A percentile compares a stretch with the other conserved stretches of the same genome.
These are phyloP conservation scores for Tilletia caries DNA, from an alignment of 1,284 basidiomycete species.

Conservation along the genomic window DNA sequence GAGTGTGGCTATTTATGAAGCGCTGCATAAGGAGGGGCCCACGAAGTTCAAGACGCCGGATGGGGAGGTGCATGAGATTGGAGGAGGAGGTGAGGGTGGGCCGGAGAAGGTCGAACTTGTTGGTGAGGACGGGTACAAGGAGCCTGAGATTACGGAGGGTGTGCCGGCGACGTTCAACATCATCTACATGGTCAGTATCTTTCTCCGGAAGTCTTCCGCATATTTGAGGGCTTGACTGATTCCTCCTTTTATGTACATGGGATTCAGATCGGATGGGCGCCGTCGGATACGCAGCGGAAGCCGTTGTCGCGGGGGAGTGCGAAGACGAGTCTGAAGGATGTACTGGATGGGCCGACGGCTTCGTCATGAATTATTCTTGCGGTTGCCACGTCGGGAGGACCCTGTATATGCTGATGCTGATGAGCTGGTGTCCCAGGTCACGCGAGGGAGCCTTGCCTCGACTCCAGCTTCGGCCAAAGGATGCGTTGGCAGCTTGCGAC, in stretches of 20 bases:
- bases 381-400: no score
- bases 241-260: no score
- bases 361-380: not conserved
- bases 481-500: no score
- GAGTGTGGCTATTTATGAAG: slow-evolving; percentile 88
- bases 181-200: slow-evolving; percentile 74
- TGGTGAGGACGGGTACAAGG: not conserved
- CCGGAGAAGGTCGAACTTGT: slow-evolving; percentile 2
- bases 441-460: not conserved
- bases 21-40: not conserved
- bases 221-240: not conserved
- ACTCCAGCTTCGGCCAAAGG: no score
- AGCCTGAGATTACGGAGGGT: slow-evolving; percentile 62
- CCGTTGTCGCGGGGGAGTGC: slow-evolving; percentile 81
- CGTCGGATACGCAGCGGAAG: slow-evolving; percentile 75
- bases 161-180: slow-evolving; percentile 94
- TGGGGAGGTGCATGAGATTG: slow-evolving; percentile 62
- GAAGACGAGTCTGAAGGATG: slow-evolving; percentile 73
- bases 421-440: not conserved
- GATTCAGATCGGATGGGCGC: slow-evolving; percentile 96
- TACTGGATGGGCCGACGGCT: slow-evolving; percentile 22
- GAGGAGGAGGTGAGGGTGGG: slow-evolving; percentile 5
- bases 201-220: no score
- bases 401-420: no score
- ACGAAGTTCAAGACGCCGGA: not conserved